These are phyloP conservation scores for Senecio squalidus DNA, from an alignment of 140 eudicot genomes.

Conservation along the genomic window DNA sequence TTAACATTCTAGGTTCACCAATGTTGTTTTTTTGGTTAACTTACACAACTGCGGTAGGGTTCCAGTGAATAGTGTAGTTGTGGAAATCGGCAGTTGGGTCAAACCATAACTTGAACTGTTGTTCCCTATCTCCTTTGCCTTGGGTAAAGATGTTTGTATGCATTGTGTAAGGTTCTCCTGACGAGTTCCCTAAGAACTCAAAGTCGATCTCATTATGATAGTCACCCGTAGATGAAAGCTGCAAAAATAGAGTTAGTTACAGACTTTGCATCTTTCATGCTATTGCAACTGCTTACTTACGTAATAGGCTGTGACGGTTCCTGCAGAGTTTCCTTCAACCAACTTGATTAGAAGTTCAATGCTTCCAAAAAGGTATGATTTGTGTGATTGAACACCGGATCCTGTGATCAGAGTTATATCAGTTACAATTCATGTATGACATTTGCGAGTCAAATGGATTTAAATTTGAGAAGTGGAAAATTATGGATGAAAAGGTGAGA, in stretches of 20 bases:
- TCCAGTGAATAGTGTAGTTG: constrained; percentile 81
- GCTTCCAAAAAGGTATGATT: constrained; percentile 55
- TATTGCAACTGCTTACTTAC: constrained; percentile 37
- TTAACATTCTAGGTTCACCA: background rate
- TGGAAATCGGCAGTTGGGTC: constrained; percentile 71
- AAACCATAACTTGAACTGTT: constrained; percentile 66
- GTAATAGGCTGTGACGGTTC: constrained; percentile 72
- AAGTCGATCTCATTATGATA: constrained; percentile 70
- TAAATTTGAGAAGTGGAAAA: background rate
- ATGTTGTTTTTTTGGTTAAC: background rate
- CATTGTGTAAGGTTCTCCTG: constrained; percentile 69
- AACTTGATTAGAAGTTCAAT: constrained; percentile 56
- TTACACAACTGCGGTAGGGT: constrained; percentile 50
- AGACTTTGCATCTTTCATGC: background rate
- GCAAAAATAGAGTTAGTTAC: constrained; percentile 10
- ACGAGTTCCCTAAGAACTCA: constrained; percentile 75
- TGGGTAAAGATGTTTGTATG: constrained; percentile 65
- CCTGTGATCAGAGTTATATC: constrained; percentile 37
- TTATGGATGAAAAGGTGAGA: background rate
- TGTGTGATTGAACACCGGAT: constrained; percentile 54
- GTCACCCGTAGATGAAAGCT: constrained; percentile 57
- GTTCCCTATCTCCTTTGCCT: constrained; percentile 61
- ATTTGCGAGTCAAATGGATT: background rate
- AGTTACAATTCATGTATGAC: background rate
- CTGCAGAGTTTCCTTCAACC: constrained; percentile 64